Percentiles rank a stretch among this genome's conserved stretches.
Conservation (phyloP, 2,329 filamentous ascomycete species). For the Myriosclerotinia curreyana region DNA sequence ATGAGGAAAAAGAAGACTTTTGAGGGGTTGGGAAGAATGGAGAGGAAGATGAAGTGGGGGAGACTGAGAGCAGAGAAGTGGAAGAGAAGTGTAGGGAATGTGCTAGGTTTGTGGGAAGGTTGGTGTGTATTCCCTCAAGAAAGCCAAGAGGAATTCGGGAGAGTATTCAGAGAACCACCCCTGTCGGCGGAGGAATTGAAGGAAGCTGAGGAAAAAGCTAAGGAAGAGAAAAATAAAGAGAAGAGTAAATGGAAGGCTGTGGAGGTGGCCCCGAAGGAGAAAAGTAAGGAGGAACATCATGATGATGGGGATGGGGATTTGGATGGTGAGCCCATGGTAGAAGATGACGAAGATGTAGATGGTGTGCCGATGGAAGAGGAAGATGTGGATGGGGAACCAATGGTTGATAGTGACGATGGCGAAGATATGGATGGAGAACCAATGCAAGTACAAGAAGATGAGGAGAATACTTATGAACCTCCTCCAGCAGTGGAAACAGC, state of each 20-base stretch:
- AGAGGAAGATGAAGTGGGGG: conserved; percentile 63
- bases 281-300: conserved; percentile 52
- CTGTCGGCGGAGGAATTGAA: conserved; percentile 44
- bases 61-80: conserved; percentile 64
- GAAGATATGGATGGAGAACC: conserved; percentile 44
- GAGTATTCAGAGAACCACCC: conserved; percentile 69
- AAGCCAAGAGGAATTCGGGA: conserved; percentile 67
- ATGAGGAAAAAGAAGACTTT: conserved; percentile 60
- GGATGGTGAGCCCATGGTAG: conserved; percentile 41
- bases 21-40: conserved; percentile 60
- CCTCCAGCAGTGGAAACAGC: neutral
- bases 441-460: conserved; percentile 16
- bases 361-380: conserved; percentile 46
- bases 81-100: conserved; percentile 56
- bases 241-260: conserved; percentile 42
- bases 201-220: conserved; percentile 39
- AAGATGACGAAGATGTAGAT: conserved; percentile 43
- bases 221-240: conserved; percentile 34
- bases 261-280: conserved; percentile 41
- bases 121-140: conserved; percentile 72
- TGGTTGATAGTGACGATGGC: conserved; percentile 41
- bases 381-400: conserved; percentile 54
- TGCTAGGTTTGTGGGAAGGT: conserved; percentile 61
- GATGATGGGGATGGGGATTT: conserved; percentile 49
- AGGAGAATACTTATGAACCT: conserved; percentile 7